phyloP scores from a whole-genome alignment of 2,329 filamentous ascomycete genomes.

The Penicillium sp. region DNA sequence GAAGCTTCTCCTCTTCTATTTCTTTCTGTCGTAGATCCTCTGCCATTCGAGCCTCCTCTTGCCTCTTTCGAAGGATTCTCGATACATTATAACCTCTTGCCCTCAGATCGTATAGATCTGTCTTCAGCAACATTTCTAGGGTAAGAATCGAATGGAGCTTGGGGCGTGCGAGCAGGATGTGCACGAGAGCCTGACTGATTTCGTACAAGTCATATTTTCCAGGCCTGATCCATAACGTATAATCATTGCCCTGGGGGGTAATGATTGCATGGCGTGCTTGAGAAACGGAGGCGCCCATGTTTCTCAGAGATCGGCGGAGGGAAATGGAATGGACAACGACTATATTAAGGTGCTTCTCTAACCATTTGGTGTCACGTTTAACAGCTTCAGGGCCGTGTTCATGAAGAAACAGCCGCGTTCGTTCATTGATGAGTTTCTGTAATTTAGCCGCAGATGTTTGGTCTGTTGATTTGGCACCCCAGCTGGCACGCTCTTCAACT shows the following conservation, averaged over 20 bases:
- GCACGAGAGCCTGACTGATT: slow-evolving; percentile 81
- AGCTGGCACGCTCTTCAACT: slow-evolving; percentile 71
- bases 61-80: slow-evolving; percentile 83
- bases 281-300: slow-evolving; percentile 59
- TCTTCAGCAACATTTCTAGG: slow-evolving; percentile 83
- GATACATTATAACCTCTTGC: slow-evolving; percentile 95
- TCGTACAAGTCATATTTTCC: slow-evolving; percentile 80
- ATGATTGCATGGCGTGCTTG: slow-evolving; percentile 74
- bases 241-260: slow-evolving; percentile 53
- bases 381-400: slow-evolving; percentile 75
- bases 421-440: slow-evolving; percentile 78
- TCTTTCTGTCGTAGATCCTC: slow-evolving; percentile 74
- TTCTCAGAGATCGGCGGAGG: slow-evolving; percentile 70
- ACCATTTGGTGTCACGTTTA: slow-evolving; percentile 82
- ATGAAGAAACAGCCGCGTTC: slow-evolving; percentile 84
- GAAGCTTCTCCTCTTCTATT: slow-evolving; percentile 67
- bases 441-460: slow-evolving; percentile 67
- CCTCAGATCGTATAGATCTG: slow-evolving; percentile 76
- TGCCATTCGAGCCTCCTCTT: slow-evolving; percentile 79
- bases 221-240: slow-evolving; percentile 71
- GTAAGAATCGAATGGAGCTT: slow-evolving; percentile 87
- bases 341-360: slow-evolving; percentile 79
- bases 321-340: slow-evolving; percentile 74
- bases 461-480: slow-evolving; percentile 63
- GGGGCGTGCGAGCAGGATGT: slow-evolving; percentile 73